phyloP scores from a whole-genome alignment of 129 eudicot species.

The Flaveria trinervia region DNA sequence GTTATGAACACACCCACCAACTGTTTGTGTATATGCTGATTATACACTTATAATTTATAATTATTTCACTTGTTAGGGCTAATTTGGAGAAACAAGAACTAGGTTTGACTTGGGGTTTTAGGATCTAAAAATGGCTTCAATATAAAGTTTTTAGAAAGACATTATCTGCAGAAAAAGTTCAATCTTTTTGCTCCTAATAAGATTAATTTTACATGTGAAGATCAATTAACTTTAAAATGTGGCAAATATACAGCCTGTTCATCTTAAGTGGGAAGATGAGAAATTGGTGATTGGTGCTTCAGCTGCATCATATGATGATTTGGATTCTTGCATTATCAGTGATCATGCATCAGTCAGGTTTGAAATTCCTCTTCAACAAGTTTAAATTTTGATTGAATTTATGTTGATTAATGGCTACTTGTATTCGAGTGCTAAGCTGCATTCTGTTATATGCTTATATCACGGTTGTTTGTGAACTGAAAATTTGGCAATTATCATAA shows the following conservation, averaged over 20 bases:
- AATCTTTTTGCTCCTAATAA: neutral
- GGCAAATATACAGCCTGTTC: constrained; percentile 23
- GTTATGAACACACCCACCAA: constrained; percentile 15
- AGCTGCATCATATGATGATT: constrained; percentile 19
- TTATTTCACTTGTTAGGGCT: neutral
- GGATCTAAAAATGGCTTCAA: neutral
- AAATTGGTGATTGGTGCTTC: constrained; percentile 3
- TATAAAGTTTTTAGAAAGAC: neutral
- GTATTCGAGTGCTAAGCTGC: no score
- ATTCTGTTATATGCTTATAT: neutral
- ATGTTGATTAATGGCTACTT: no score
- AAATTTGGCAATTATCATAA: neutral
- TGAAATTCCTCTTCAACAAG: neutral
- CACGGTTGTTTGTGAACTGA: neutral
- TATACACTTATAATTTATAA: neutral
- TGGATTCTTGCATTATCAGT: constrained; percentile 11
- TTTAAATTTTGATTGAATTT: neutral
- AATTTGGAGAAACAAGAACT: constrained; percentile 1
- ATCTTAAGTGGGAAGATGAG: constrained; percentile 16
- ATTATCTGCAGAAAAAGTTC: neutral
- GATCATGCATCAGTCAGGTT: constrained; percentile 33
- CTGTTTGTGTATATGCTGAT: constrained; percentile 19
- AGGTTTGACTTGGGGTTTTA: neutral
- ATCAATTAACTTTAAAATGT: constrained; percentile 3
- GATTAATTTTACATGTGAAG: neutral